Base-by-base conservation (phyloP, 495 filamentous ascomycete species). In the Evansstolkia leycettana region DNA sequence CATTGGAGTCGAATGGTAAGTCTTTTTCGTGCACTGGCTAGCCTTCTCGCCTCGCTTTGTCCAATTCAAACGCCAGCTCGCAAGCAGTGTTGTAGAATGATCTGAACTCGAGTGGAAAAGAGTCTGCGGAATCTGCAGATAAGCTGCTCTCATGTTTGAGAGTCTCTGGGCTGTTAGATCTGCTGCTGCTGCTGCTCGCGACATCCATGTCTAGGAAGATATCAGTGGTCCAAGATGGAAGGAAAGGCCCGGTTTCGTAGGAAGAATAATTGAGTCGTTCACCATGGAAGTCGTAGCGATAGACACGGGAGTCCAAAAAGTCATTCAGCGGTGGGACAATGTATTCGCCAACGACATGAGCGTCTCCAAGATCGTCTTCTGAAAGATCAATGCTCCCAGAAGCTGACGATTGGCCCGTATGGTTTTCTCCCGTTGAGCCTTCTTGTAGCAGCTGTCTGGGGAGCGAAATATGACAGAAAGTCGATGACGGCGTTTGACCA, bases 51-150 rank as follows among this genome's bases (percentile, higher is more conserved):
- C 32, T 7, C 8, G 38, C 19, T 20, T 23, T 41, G 30, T 56
- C 47, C 19, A 57, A 25, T 40, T 48, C 40, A 33, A 64, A 62
- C 7, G 60, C 57, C 51, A 66, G 50, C 6, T 50, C 38, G 31
- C 57, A 64, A 2, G 60, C 54, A 0, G 55, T 36, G 3, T 36
- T 54, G 25, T 63, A 64, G 29, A 66, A 62, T 1, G 51, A 50
- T 33, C 58, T 47, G 42, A 64, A 66, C 9, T 56, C 34, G 0
- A 43, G 34, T 25, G 55, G 37, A 13, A 52, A 15, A 28, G 28
- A 30, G 13, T 5, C 28, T 5, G 28, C 4, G 5, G 20, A 4
- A 9, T 17, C 29, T 31, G 32, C 8, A 16, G 31, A 34, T 12
- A 16, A 36, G 10, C 9, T 35, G 35, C n/a, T 47, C 31, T 2